Percentiles rank a stretch among this genome's conserved stretches.
Conservation (phyloP, 306 rosid species). For the Lathyrus aphaca region DNA sequence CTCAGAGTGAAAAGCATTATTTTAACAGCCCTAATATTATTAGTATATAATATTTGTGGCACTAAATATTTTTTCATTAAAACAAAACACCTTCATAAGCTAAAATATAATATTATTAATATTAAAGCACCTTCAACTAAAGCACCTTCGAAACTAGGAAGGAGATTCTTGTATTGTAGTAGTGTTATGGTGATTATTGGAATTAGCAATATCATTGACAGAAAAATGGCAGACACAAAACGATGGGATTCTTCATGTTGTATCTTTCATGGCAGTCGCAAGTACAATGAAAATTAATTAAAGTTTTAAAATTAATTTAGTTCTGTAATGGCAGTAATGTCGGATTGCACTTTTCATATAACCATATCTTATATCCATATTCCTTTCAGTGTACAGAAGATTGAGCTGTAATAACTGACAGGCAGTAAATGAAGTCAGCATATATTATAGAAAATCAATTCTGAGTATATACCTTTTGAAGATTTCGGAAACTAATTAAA, state of each 20-base stretch:
- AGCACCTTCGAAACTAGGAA: too few relatives aligned
- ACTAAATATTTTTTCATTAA: too few relatives aligned
- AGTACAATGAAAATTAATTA: conserved; percentile 36
- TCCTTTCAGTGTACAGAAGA: conserved; percentile 19
- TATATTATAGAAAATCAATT: conserved; percentile 1
- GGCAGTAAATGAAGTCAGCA: conserved; percentile 17
- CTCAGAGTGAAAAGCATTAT: too few relatives aligned
- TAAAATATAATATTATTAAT: too few relatives aligned
- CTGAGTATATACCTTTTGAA: neutral
- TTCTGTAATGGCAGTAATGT: conserved; percentile 14
- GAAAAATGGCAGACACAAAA: too few relatives aligned
- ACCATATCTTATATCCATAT: conserved; percentile 45
- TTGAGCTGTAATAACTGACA: conserved; percentile 31
- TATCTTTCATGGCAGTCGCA: conserved; percentile 33
- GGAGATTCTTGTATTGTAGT: conserved; percentile 16
- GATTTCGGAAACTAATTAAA: neutral
- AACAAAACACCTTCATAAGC: too few relatives aligned
- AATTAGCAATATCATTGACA: conserved; percentile 23
- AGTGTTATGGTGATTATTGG: conserved; percentile 37
- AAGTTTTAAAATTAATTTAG: conserved; percentile 9
- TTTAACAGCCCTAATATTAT: too few relatives aligned
- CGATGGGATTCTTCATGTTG: conserved; percentile 35
- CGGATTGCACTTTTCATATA: conserved; percentile 38
- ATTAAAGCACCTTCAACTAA: too few relatives aligned
- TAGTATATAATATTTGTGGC: too few relatives aligned